These are phyloP conservation scores for Cavenderia fasciculata DNA, from an alignment of 78 protist species.

Conservation along the genomic window DNA sequence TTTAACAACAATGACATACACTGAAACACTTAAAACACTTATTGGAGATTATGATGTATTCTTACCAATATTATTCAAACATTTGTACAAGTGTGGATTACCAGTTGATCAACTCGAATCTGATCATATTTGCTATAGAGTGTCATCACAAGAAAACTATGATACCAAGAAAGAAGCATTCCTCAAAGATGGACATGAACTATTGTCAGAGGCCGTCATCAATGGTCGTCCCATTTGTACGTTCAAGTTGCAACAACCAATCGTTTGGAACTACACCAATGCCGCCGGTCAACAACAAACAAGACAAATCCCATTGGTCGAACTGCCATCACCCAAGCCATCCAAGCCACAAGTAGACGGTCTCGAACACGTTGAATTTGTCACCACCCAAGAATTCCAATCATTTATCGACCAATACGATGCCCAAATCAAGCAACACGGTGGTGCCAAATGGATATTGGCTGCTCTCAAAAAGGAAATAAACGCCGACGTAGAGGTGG, in stretches of 20 bases:
- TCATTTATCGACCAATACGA: not conserved
- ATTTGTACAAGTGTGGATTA: not conserved
- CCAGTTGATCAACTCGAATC: not conserved
- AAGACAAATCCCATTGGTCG: slow-evolving; percentile 8
- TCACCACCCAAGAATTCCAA: not conserved
- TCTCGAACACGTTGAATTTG: slow-evolving; percentile 60
- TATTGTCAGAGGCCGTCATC: slow-evolving; percentile 23
- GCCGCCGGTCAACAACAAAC: too few relatives aligned
- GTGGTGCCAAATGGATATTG: not conserved
- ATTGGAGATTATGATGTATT: slow-evolving; percentile 65
- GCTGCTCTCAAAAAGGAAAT: slow-evolving; percentile 21
- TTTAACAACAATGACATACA: not conserved
- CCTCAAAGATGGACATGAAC: not conserved
- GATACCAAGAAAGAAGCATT: slow-evolving; percentile 7
- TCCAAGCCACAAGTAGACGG: slow-evolving; percentile 14
- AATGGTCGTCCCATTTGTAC: slow-evolving; percentile 49
- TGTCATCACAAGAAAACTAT: slow-evolving; percentile 18
- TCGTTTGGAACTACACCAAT: not conserved
- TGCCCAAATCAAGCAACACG: not conserved
- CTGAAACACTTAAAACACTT: not conserved
- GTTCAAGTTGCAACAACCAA: slow-evolving; percentile 16
- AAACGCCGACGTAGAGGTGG: slow-evolving; percentile 51
- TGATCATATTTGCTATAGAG: slow-evolving; percentile 70
- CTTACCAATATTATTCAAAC: slow-evolving; percentile 14
- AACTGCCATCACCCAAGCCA: slow-evolving; percentile 61